Evolutionary conservation across 2,329 filamentous ascomycete genomes (phyloP), one percentile per base, ranked within the genome.

Genomic region (Pseudonectria foliicola): DNA sequence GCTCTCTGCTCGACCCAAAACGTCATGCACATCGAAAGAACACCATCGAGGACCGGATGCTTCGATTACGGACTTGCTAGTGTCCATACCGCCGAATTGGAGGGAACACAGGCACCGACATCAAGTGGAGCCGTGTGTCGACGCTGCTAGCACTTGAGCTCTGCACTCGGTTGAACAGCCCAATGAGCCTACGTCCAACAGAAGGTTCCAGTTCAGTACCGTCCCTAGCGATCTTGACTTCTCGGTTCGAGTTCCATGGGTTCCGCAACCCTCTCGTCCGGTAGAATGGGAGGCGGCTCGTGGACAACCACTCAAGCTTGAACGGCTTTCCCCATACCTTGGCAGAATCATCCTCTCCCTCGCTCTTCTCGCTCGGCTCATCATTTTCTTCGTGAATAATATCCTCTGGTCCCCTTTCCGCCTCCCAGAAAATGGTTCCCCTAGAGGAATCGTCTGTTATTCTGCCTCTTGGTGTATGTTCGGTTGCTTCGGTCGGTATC

Each of bases 351-450:
- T 61, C 56, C 35, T 70, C 68, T n/a, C 58, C 50, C 21, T 62
- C 54, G 50, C 63, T 65, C 43, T 54, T 61, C 33, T 54, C 53
- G 40, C 64, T 68, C 10, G 46, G 50, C 2, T 46, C 42, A 12
- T 63, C 62, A 25, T 57, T 60, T 16, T 62, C 60, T 4, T 68
- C 68, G n/a, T 72, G 71, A 4, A 50, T 49, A 13, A 64, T 64
- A 7, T 62, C 68, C 29, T 60, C 59, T 2, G 56, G 52, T 2
- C 79, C 75, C 23, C 69, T 61, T 32, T 90, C 82, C 6, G 82
- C 81, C 58, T 96, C 90, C 90, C 90, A 96, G 53, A 96, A 96
- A 27, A 95, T 95, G 0, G 89, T 95, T 0, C 90, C 90, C n/a
- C 90, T 75, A 1, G 86, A 83, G 4, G 85, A 89, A 56, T 96